These are phyloP conservation scores for Microbotryum saponariae DNA, from an alignment of 1,284 basidiomycete species.

Conservation along the genomic window DNA sequence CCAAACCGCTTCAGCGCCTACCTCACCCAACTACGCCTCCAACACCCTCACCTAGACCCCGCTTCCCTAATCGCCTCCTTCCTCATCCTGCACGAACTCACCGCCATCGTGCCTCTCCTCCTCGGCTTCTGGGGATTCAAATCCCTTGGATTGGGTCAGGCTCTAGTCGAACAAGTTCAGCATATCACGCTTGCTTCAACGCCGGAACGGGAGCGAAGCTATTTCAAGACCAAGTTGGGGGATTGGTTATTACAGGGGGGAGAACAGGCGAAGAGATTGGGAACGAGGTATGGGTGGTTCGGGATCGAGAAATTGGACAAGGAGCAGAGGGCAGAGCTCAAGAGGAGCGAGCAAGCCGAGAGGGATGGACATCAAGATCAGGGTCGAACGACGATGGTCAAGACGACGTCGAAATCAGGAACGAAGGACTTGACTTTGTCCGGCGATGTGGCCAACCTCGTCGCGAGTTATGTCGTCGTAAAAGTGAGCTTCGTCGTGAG, in stretches of 20 bases:
- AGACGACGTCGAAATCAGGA: slow-evolving; percentile 30
- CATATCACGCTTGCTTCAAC: slow-evolving; percentile 13
- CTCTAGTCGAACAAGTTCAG: slow-evolving; percentile 48
- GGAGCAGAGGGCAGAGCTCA: slow-evolving; percentile 15
- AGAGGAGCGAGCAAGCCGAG: not conserved
- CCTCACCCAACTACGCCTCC: slow-evolving; percentile 12
- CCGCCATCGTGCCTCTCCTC: slow-evolving; percentile 68
- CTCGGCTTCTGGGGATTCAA: slow-evolving; percentile 66
- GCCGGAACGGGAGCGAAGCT: not conserved
- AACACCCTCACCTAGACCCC: slow-evolving; percentile 50
- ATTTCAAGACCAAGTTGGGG: slow-evolving; percentile 40
- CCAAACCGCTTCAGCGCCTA: slow-evolving; percentile 4
- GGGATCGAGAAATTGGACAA: slow-evolving; percentile 58
- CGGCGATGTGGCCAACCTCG: slow-evolving; percentile 65
- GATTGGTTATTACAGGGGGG: slow-evolving; percentile 68
- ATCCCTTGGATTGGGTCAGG: slow-evolving; percentile 62
- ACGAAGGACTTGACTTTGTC: slow-evolving; percentile 45
- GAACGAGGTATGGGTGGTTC: slow-evolving; percentile 69
- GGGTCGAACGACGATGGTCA: slow-evolving; percentile 1
- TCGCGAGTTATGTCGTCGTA: slow-evolving; percentile 72
- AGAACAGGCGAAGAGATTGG: slow-evolving; percentile 61
- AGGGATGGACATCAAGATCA: no score
- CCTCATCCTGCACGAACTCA: slow-evolving; percentile 75
- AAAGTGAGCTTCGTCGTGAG: slow-evolving; percentile 53
- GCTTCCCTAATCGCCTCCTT: slow-evolving; percentile 73